Evolutionary conservation across 331 rosid species (phyloP).

Genomic region (Prunus yedoensis): DNA sequence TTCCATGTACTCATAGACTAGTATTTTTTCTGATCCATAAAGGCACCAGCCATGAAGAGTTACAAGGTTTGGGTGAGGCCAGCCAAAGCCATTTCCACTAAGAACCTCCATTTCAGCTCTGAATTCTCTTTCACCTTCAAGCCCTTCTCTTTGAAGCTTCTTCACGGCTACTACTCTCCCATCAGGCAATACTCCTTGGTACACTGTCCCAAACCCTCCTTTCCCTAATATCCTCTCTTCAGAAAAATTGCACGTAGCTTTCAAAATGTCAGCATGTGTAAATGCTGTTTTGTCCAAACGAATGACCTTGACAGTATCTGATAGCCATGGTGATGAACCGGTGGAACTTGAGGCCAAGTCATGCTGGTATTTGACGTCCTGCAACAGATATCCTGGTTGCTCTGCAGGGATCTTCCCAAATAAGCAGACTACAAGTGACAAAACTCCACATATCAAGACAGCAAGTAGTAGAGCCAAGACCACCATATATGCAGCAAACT

Average conservation of each 20-base stretch:
- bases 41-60: conserved; percentile 91
- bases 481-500: conserved; percentile 34
- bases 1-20: conserved; percentile 82
- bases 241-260: conserved; percentile 76
- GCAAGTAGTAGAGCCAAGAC: conserved; percentile 40
- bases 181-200: conserved; percentile 67
- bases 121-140: conserved; percentile 87
- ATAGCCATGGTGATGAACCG: conserved; percentile 62
- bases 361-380: conserved; percentile 38
- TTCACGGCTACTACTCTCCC: conserved; percentile 95
- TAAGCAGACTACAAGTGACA: conserved; percentile 46
- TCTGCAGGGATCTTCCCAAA: conserved; percentile 41
- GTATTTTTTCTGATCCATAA: conserved; percentile 63
- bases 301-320: conserved; percentile 63
- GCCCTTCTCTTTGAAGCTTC: conserved; percentile 81
- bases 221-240: conserved; percentile 76
- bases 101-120: conserved; percentile 93
- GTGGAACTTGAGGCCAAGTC: conserved; percentile 47
- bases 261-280: conserved; percentile 75
- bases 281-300: conserved; percentile 78
- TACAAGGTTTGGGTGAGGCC: conserved; percentile 96
- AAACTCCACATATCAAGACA: conserved; percentile 46
- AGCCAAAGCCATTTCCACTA: conserved; percentile 67
- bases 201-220: conserved; percentile 93
- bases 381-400: conserved; percentile 44